These are phyloP conservation scores for Trichosporon sp. DNA, from an alignment of 1,284 basidiomycete genomes.

Conservation along the genomic window DNA sequence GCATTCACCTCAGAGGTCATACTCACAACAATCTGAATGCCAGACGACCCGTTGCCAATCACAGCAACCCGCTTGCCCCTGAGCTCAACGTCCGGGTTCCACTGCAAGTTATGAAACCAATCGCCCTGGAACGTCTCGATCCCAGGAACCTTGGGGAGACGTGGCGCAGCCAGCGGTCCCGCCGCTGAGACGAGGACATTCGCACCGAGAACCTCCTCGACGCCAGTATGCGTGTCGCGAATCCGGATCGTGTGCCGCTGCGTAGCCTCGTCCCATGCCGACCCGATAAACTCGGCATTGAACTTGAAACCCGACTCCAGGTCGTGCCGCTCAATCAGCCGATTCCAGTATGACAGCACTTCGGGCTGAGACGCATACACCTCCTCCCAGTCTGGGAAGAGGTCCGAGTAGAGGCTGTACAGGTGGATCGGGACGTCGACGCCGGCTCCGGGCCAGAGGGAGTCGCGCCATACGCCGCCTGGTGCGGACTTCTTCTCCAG, in stretches of 20 bases:
- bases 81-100: conserved; percentile 25
- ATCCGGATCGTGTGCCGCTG: conserved; percentile 24
- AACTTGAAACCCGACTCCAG: conserved; percentile 18
- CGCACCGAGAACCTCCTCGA: conserved; percentile 6
- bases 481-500: conserved; percentile 22
- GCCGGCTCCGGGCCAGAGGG: conserved; percentile 23
- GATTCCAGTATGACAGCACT: conserved; percentile 25
- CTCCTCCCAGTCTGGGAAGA: conserved; percentile 14
- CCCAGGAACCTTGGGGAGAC: conserved; percentile 36
- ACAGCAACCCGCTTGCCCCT: conserved; percentile 4
- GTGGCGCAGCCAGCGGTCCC: conserved; percentile 28
- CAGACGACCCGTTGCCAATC: conserved; percentile 10
- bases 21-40: conserved; percentile 11
- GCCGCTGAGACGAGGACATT: conserved; percentile 30
- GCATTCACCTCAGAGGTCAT: neutral
- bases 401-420: conserved; percentile 27
- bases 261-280: conserved; percentile 15
- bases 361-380: conserved; percentile 19
- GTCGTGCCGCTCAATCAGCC: conserved; percentile 17
- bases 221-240: neutral
- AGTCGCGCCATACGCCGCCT: conserved; percentile 32
- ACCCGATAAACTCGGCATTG: conserved; percentile 19
- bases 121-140: conserved; percentile 37
- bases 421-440: conserved; percentile 34
- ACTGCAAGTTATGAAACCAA: conserved; percentile 40